Base-by-base conservation (phyloP, 1,284 basidiomycete species). In the Phellopilus nigrolimitatus region DNA sequence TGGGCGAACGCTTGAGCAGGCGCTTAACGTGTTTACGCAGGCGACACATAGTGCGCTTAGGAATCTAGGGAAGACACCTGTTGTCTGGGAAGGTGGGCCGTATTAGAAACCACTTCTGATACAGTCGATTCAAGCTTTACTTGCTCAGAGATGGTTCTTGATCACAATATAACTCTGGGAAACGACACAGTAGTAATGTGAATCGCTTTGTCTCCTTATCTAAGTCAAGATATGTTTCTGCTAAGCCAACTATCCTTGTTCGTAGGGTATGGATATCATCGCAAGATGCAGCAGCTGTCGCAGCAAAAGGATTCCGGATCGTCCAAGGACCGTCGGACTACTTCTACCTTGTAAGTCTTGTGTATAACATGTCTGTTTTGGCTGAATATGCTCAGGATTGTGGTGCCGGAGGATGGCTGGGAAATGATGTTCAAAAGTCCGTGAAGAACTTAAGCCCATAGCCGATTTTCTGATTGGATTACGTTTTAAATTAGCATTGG, bases 331-430 rank as follows among this genome's bases (percentile, higher is more conserved):
- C 86, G 1, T 81, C 78, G 10, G 76, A 88, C 59, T 88, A 80
- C 68, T 86, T 91, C 67, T 92, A 91, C 64, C 76, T 91, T 15
- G 82, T 76, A 13, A 30, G 12, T 38, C 24, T 13, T 38, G 12
- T 46, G 9, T 5, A n/a, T 17, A 37, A 37, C 2, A 37, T 7
- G 2, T 3, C n/a, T 1, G 2, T n/a, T 15, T 37, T 15, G n/a
- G n/a, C 10, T 37, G 10, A 37, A 15, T 15, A 15, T 3, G 10
- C 19, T 5, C 15, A 37, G 34, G 34, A 91, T 60, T 90, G 88
- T 63, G 91, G 93, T 10, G 81, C 68, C 0, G 91, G 91, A 2
- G 80, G 67, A 36, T 94, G 90, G 89, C 60, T 93, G 17, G 88
- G 86, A 17, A 69, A 71, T 38, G 58, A 70, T 60, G 69, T 80